Evolutionary conservation across 345 rosid species (phyloP).

Genomic region (Salix exigua): DNA sequence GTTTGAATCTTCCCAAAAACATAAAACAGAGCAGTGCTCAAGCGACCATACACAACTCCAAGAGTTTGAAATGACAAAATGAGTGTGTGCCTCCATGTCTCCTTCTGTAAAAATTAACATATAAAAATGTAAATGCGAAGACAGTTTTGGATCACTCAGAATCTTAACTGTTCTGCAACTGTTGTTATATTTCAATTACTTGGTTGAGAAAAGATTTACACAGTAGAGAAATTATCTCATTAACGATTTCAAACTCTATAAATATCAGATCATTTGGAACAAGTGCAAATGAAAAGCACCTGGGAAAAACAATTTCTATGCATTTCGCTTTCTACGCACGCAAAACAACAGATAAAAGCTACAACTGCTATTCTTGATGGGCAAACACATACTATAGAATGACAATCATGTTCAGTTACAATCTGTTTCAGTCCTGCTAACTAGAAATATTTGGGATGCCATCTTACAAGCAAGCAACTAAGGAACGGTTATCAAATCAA

Average conservation of each 20-base stretch:
- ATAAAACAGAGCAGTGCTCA: slow-evolving; percentile 56
- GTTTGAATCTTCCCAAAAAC: slow-evolving; percentile 42
- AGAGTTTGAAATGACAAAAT: slow-evolving; percentile 51
- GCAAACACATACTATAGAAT: background rate
- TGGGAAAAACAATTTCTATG: background rate
- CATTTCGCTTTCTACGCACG: background rate
- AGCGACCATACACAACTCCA: slow-evolving; percentile 57
- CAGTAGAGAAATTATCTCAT: background rate
- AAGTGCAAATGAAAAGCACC: background rate
- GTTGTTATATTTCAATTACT: background rate
- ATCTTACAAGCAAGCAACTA: background rate
- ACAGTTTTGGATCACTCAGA: background rate
- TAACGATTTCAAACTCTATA: background rate
- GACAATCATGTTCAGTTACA: background rate
- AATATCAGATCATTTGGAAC: background rate
- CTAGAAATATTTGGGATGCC: background rate
- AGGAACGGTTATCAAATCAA: background rate
- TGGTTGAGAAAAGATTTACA: background rate
- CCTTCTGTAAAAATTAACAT: slow-evolving; percentile 33
- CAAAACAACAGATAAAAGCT: background rate
- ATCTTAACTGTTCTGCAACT: background rate
- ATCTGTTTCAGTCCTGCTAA: background rate
- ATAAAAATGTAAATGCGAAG: background rate
- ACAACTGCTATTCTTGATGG: background rate
- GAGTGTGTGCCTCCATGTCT: slow-evolving; percentile 47